phyloP scores from a whole-genome alignment of 2,329 filamentous ascomycete genomes.

The Penicillium hordei region DNA sequence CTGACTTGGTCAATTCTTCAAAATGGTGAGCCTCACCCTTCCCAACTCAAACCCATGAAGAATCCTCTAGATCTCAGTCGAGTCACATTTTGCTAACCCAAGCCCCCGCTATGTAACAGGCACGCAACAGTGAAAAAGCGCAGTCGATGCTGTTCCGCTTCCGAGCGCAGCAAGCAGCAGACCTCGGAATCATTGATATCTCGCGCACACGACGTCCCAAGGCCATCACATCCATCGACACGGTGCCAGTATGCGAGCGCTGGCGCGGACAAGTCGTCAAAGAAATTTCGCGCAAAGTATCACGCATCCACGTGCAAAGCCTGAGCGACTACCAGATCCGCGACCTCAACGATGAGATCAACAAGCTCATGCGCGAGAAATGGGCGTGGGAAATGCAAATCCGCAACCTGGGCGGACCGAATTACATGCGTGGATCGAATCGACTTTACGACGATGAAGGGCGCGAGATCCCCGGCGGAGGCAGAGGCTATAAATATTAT shows the following conservation, averaged over 20 bases:
- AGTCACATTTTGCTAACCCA: slow-evolving; percentile 22
- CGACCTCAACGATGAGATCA: slow-evolving; percentile 98
- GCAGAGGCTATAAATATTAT: slow-evolving; percentile 93
- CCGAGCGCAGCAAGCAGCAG: slow-evolving; percentile 92
- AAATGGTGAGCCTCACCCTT: slow-evolving; percentile 28
- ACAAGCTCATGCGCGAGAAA: slow-evolving; percentile 98
- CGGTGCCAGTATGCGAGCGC: slow-evolving; percentile 87
- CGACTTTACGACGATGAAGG: slow-evolving; percentile 73
- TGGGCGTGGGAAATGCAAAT: slow-evolving; percentile 99
- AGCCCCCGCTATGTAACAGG: slow-evolving; percentile 52
- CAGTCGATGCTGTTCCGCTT: slow-evolving; percentile 99
- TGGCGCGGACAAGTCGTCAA: slow-evolving; percentile 98
- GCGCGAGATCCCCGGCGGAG: slow-evolving; percentile 67
- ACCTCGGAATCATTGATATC: slow-evolving; percentile 92
- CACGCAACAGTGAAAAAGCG: slow-evolving; percentile 96
- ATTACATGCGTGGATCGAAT: slow-evolving; percentile 79
- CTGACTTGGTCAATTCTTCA: slow-evolving; percentile 23
- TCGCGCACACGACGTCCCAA: slow-evolving; percentile 87
- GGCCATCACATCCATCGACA: slow-evolving; percentile 80
- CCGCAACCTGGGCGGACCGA: slow-evolving; percentile 89
- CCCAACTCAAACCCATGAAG: background rate
- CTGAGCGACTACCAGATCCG: slow-evolving; percentile 97
- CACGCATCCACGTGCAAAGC: slow-evolving; percentile 85
- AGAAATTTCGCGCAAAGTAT: slow-evolving; percentile 95
- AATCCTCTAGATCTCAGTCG: background rate